phyloP scores from a whole-genome alignment of 1,139 yeast species.

The Geotrichum carabidarum region DNA sequence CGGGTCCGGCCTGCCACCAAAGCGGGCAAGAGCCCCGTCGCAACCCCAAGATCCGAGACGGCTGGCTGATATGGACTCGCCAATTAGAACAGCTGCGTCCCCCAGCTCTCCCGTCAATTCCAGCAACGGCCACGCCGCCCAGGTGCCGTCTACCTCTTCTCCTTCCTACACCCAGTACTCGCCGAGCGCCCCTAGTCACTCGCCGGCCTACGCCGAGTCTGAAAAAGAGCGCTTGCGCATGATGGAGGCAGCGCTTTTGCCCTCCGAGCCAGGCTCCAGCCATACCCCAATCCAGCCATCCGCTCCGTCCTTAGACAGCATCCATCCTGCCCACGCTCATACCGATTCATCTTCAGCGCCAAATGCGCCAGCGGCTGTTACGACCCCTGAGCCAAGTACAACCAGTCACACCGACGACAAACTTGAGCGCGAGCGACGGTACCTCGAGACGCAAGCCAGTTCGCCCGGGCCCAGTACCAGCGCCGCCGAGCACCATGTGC shows the following conservation, averaged over 20 bases:
- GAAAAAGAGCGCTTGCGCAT: conserved; percentile 55
- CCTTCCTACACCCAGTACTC: not conserved
- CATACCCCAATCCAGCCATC: not conserved
- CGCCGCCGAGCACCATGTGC: not conserved
- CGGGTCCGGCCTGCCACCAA: conserved; percentile 31
- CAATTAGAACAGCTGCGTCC: conserved; percentile 8
- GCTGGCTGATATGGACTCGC: not conserved
- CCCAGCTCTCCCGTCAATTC: not conserved
- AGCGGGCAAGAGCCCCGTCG: conserved; percentile 15
- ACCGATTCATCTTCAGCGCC: not conserved
- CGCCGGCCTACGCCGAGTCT: conserved; percentile 15
- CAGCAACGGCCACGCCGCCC: conserved; percentile 17
- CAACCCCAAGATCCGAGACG: not conserved
- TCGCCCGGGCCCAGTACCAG: not conserved
- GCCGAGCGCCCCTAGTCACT: not conserved
- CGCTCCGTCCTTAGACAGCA: not conserved
- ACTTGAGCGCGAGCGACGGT: conserved; percentile 13
- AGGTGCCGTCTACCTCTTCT: conserved; percentile 3
- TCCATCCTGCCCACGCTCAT: not conserved
- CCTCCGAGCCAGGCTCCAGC: conserved; percentile 45
- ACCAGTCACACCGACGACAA: conserved; percentile 5
- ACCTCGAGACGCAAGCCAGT: conserved; percentile 8
- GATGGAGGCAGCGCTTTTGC: conserved; percentile 54
- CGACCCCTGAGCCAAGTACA: not conserved
- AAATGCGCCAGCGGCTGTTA: conserved; percentile 38